Base-by-base conservation (phyloP, 257 asterid species). In the Fraxinus quadrangulata region DNA sequence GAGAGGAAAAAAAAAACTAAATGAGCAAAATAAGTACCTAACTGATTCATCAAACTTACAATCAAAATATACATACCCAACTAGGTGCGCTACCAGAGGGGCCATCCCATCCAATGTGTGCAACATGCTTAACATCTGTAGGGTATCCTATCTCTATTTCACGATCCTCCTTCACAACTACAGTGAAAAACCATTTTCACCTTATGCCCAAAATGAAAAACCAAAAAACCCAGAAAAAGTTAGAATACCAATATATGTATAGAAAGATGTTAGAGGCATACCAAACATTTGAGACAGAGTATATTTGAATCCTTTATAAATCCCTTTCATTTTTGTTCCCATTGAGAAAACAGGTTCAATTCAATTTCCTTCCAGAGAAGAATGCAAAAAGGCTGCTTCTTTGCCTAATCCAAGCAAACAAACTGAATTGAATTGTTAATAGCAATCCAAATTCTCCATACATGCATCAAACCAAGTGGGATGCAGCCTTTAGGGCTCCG, bases 21-120 rank as follows among this genome's bases (percentile, higher is more conserved):
- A 17, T 56, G 2, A 56, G 0, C 7, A 34, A 77, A 65, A 14
- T 75, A 11, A 54, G 34, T 28, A 42, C 63, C 71, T 33, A 30
- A 49, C 54, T 1, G 1, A 65, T 5, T 30, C 66, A 33, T 39
- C 23, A 70, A 37, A 72, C 70, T 61, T 26, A 61, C 3, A 67
- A 42, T 2, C 49, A 70, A n/a, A 30, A 1, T 21, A 75, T 16
- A 73, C 96, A 72, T 87, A 91, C 97, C 97, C 97, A 93, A 90
- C 85, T 91, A 10, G 97, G 97, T 0, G 97, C 94, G 76, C 79
- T 80, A 37, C 96, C 97, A 68, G 94, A 77, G 19, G 83, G 84
- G 66, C 96, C 96, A 77, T 93, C 97, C 97, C 97, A 93, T 54
- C 97, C 97, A 80, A 93, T 90, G 78, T 93, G 97, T 26, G 97